Evolutionary conservation across 495 filamentous ascomycete genomes (phyloP).

Genomic region (Apodospora peruviana): DNA sequence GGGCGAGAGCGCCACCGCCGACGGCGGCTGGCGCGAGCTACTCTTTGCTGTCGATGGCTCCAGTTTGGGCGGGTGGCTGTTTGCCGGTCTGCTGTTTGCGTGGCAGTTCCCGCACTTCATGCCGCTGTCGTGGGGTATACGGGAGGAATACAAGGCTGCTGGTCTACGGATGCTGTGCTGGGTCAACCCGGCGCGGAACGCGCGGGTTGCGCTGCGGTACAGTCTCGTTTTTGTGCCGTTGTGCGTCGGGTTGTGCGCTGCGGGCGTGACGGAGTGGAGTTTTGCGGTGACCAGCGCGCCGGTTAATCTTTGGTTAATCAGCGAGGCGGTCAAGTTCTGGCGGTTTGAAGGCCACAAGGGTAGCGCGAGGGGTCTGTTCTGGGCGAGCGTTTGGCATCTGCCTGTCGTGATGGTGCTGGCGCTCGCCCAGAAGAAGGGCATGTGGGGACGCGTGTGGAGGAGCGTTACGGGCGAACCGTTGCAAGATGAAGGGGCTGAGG

Average conservation of each 20-base stretch:
- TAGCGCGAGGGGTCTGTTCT: conserved; percentile 81
- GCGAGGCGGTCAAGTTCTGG: conserved; percentile 81
- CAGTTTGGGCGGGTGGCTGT: conserved; percentile 81
- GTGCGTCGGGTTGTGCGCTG: conserved; percentile 74
- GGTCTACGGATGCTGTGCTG: conserved; percentile 90
- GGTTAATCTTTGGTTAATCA: conserved; percentile 81
- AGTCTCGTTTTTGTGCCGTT: conserved; percentile 83
- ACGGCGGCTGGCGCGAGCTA: conserved; percentile 70
- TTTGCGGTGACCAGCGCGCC: conserved; percentile 77
- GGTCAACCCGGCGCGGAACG: conserved; percentile 78
- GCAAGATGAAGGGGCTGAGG: conserved; percentile 40
- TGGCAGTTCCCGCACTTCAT: conserved; percentile 99
- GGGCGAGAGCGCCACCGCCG: conserved; percentile 73
- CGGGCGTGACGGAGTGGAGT: conserved; percentile 77
- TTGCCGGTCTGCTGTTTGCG: conserved; percentile 78
- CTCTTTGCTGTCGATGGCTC: conserved; percentile 45
- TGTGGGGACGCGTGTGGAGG: conserved; percentile 82
- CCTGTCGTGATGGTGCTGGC: conserved; percentile 87
- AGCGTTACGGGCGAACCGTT: conserved; percentile 53
- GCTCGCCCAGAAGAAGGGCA: conserved; percentile 88
- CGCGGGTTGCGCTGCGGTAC: conserved; percentile 81
- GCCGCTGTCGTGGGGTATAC: conserved; percentile 77
- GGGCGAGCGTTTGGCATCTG: conserved; percentile 96
- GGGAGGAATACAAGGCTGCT: conserved; percentile 81
- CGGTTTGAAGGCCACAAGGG: conserved; percentile 70